phyloP scores from a whole-genome alignment of 805 yeast species.

The Metschnikowia vanudenii region DNA sequence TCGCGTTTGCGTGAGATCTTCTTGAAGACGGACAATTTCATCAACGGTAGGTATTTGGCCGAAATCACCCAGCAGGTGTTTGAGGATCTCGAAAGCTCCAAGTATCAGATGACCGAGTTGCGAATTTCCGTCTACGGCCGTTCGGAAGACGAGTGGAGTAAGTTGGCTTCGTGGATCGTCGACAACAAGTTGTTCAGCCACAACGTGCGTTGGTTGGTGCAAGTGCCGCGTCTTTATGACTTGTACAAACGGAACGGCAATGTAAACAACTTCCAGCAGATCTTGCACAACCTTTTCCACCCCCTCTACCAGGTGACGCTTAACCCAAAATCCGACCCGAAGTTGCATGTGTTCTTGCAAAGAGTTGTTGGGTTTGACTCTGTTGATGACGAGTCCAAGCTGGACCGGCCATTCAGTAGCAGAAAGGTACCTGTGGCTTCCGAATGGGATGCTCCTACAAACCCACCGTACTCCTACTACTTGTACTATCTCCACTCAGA shows the following conservation, averaged over 20 bases:
- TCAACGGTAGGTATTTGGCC: conserved; percentile 85
- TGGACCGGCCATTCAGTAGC: conserved; percentile 71
- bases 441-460: conserved; percentile 71
- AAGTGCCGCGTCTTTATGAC: conserved; percentile 91
- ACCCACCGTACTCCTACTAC: conserved; percentile 98
- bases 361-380: conserved; percentile 97
- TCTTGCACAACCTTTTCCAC: conserved; percentile 72
- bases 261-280: conserved; percentile 70
- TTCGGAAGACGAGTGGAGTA: conserved; percentile 89
- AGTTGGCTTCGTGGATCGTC: conserved; percentile 89
- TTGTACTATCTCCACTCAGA: conserved; percentile 86
- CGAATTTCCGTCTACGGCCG: conserved; percentile 95
- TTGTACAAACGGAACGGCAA: conserved; percentile 76
- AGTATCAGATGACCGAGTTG: conserved; percentile 96
- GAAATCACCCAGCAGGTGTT: conserved; percentile 93
- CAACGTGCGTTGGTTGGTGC: conserved; percentile 96
- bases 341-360: conserved; percentile 80
- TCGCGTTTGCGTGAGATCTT: conserved; percentile 95
- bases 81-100: conserved; percentile 89
- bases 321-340: conserved; percentile 87
- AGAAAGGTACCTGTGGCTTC: conserved; percentile 84
- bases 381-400: conserved; percentile 96
- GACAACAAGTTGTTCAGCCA: conserved; percentile 89
- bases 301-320: conserved; percentile 90
- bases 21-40: conserved; percentile 90